These are phyloP conservation scores for Fusarium guadeloupense DNA, from an alignment of 2,329 filamentous ascomycete species.

Conservation along the genomic window DNA sequence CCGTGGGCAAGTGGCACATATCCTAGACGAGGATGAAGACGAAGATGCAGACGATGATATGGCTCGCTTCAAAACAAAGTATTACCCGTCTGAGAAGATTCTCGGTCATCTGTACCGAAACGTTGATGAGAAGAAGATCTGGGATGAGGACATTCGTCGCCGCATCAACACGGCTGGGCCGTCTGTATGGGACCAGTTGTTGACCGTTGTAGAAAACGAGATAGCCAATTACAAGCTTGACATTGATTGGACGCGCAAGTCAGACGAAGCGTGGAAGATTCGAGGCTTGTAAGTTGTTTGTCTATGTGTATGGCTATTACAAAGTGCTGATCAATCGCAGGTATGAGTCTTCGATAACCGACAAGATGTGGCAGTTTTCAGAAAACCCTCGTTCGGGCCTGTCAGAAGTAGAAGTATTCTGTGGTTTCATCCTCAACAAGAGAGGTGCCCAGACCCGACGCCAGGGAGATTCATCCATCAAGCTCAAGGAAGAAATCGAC, in stretches of 20 bases:
- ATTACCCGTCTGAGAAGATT: slow-evolving; percentile 74
- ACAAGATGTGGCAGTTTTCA: slow-evolving; percentile 54
- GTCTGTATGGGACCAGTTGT: slow-evolving; percentile 57
- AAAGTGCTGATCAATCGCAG: slow-evolving; percentile 44
- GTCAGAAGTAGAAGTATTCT: slow-evolving; percentile 64
- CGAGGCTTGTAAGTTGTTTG: slow-evolving; percentile 55
- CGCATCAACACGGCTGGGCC: slow-evolving; percentile 38
- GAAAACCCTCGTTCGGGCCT: slow-evolving; percentile 57
- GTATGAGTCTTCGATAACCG: slow-evolving; percentile 57
- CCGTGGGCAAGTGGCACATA: slow-evolving; percentile 51
- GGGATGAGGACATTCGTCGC: slow-evolving; percentile 58
- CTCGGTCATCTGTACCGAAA: slow-evolving; percentile 76
- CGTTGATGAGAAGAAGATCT: slow-evolving; percentile 77
- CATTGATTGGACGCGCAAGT: slow-evolving; percentile 48
- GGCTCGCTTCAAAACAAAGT: slow-evolving; percentile 57
- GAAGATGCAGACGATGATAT: slow-evolving; percentile 55
- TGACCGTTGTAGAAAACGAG: slow-evolving; percentile 38
- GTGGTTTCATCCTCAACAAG: slow-evolving; percentile 64
- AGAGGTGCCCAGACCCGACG: slow-evolving; percentile 58
- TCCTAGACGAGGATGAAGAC: slow-evolving; percentile 47
- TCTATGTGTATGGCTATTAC: slow-evolving; percentile 44
- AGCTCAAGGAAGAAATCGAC: slow-evolving; percentile 62
- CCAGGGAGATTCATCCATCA: slow-evolving; percentile 61
- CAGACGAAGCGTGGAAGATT: slow-evolving; percentile 55
- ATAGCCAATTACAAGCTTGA: slow-evolving; percentile 30